phyloP scores from a whole-genome alignment of 768 basidiomycete genomes.

The Fomitopsis pulvina region DNA sequence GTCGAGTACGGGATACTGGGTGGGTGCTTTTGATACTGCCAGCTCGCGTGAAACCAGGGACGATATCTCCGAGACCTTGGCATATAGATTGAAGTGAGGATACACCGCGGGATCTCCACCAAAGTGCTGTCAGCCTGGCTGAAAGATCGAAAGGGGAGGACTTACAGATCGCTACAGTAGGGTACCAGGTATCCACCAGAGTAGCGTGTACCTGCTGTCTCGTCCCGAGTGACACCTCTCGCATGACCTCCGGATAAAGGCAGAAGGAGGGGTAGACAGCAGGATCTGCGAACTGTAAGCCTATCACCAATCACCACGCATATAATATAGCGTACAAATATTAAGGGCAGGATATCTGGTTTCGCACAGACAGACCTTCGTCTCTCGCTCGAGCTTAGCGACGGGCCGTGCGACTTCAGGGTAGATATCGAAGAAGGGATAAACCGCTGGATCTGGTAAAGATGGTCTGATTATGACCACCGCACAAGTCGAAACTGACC shows the following conservation, averaged over 20 bases:
- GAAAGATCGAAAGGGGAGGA: not conserved
- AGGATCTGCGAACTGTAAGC: not conserved
- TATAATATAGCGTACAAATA: not conserved
- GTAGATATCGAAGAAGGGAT: constrained; percentile 16
- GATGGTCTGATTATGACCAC: not conserved
- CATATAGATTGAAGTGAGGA: constrained; percentile 22
- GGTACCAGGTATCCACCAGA: constrained; percentile 12
- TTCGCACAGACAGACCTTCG: not conserved
- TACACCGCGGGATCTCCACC: constrained; percentile 20
- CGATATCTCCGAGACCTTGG: not conserved
- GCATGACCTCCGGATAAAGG: not conserved
- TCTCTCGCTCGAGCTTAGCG: not conserved
- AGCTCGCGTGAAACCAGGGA: not conserved
- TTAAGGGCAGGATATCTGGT: not conserved
- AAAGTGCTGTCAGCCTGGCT: not conserved
- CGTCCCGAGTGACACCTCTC: not conserved
- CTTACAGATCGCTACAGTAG: constrained; percentile 19
- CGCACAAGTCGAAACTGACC: not conserved
- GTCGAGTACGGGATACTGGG: constrained; percentile 13
- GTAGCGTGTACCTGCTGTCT: constrained; percentile 4
- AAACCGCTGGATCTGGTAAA: constrained; percentile 17
- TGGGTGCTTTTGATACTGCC: not conserved
- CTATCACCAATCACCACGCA: not conserved
- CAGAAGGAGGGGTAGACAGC: constrained; percentile 2
- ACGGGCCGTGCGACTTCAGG: constrained; percentile 2